Conservation (phyloP, 176 grass and related monocot species). For the Otatea glauca region DNA sequence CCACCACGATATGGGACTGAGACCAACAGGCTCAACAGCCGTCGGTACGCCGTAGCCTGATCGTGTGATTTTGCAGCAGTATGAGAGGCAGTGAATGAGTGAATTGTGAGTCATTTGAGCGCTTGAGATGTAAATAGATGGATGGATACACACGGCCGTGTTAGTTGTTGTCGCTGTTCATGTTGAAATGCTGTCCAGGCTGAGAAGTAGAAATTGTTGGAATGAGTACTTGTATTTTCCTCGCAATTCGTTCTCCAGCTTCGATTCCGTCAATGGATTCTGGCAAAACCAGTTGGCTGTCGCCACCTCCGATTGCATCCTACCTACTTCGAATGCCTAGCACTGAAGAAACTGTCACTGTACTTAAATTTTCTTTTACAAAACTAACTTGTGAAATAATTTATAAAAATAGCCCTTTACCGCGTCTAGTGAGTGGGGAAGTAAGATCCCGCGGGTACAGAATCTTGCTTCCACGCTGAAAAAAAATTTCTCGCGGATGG, state of each 20-base stretch:
- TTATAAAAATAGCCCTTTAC: too few relatives aligned
- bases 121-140: constrained; percentile 53
- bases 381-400: too few relatives aligned
- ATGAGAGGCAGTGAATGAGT: neutral
- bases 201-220: neutral
- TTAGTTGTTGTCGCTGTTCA: neutral
- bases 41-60: neutral
- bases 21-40: neutral
- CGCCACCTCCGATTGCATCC: too few relatives aligned
- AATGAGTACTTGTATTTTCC: neutral
- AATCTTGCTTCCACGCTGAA: too few relatives aligned
- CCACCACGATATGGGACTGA: constrained; percentile 52
- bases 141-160: constrained; percentile 34
- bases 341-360: too few relatives aligned
- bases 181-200: constrained; percentile 31
- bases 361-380: too few relatives aligned
- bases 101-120: neutral
- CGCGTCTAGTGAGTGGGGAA: too few relatives aligned
- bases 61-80: neutral
- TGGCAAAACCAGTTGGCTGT: too few relatives aligned
- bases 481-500: too few relatives aligned
- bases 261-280: too few relatives aligned
- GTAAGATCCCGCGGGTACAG: too few relatives aligned
- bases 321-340: too few relatives aligned
- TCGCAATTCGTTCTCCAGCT: neutral